Conservation (phyloP, 179 eudicot genomes). For the Silene coronaria region DNA sequence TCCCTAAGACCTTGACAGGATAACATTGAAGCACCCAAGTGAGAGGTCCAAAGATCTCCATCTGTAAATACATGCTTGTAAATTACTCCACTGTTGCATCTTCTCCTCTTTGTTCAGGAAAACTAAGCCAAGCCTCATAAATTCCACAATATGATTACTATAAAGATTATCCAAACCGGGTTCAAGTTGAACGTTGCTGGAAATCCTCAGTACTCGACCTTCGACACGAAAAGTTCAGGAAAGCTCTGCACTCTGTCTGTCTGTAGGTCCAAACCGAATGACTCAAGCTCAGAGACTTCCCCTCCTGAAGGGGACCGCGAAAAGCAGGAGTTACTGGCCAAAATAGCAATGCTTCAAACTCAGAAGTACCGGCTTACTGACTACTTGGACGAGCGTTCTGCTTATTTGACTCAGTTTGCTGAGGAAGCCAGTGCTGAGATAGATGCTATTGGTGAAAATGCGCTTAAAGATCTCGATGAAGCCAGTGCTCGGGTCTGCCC, state of each 20-base stretch:
- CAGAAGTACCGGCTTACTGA: conserved; percentile 75
- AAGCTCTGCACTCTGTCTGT: conserved; percentile 24
- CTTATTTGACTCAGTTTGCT: conserved; percentile 67
- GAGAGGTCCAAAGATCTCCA: neutral
- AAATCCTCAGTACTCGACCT: conserved; percentile 23
- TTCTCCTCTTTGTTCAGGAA: neutral
- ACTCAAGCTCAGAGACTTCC: conserved; percentile 30
- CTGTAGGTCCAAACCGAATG: conserved; percentile 37
- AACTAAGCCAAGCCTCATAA: neutral
- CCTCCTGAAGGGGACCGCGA: conserved; percentile 50
- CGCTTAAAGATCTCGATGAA: conserved; percentile 74
- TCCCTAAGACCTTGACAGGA: neutral
- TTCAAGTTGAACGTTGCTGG: conserved; percentile 29
- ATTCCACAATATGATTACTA: conserved; percentile 40
- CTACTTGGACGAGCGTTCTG: conserved; percentile 71
- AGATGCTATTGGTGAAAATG: conserved; percentile 73
- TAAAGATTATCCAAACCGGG: conserved; percentile 43
- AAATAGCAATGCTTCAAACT: conserved; percentile 75
- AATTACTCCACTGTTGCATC: neutral
- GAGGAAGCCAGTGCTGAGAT: conserved; percentile 79
- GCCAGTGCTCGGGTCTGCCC: conserved; percentile 71
- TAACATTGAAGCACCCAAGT: neutral
- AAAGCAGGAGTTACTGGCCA: conserved; percentile 70
- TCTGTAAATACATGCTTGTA: neutral
- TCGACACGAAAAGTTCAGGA: conserved; percentile 30